These are phyloP conservation scores for Xylariaceae sp. DNA, from an alignment of 2,329 filamentous ascomycete species.

Conservation along the genomic window DNA sequence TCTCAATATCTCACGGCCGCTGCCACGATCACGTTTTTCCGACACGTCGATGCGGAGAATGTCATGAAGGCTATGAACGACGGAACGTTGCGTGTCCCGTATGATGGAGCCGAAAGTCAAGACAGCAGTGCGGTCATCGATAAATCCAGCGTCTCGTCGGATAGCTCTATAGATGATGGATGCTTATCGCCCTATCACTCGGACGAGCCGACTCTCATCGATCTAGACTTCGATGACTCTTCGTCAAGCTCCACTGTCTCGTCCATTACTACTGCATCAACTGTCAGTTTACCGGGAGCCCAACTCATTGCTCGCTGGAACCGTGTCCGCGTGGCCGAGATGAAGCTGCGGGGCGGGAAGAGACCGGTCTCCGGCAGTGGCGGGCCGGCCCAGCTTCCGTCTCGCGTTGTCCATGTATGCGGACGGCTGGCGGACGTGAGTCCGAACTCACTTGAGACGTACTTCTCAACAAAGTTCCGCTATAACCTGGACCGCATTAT, in stretches of 20 bases:
- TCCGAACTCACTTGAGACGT: background rate
- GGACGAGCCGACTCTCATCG: background rate
- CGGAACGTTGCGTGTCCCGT: background rate
- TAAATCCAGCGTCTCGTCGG: background rate
- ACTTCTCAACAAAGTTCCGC: background rate
- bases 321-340: constrained; percentile 3
- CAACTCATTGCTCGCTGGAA: constrained; percentile 7
- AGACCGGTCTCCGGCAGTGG: too few relatives aligned
- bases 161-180: background rate
- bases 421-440: background rate
- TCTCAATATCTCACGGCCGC: background rate
- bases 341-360: background rate
- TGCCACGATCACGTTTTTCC: constrained; percentile 7
- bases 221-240: background rate
- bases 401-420: constrained; percentile 9
- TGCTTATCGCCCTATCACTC: too few relatives aligned
- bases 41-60: constrained; percentile 8
- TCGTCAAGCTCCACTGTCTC: background rate
- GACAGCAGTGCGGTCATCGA: too few relatives aligned
- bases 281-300: too few relatives aligned
- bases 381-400: background rate
- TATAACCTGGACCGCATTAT: constrained; percentile 11
- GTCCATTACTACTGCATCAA: background rate
- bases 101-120: background rate
- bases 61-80: constrained; percentile 2